These are phyloP conservation scores for Gyromitra esculenta DNA, from an alignment of 2,329 filamentous ascomycete genomes.

Conservation along the genomic window DNA sequence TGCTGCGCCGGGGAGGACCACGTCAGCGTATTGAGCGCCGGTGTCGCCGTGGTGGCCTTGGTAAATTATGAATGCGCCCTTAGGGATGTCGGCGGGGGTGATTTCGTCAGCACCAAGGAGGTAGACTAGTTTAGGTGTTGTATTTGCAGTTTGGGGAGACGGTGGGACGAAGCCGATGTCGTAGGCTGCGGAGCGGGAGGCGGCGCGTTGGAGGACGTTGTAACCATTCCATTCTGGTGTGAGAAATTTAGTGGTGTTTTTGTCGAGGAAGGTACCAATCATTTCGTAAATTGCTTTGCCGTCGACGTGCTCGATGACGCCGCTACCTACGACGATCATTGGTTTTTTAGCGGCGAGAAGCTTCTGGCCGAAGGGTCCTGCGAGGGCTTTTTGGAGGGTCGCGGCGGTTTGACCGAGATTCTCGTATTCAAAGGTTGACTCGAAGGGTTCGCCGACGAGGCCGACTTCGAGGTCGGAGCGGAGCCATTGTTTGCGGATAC, in stretches of 20 bases:
- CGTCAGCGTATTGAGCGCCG: conserved; percentile 90
- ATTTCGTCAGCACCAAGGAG: conserved; percentile 95
- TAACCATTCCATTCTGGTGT: conserved; percentile 96
- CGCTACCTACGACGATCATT: conserved; percentile 96
- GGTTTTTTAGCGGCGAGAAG: conserved; percentile 85
- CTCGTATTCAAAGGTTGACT: conserved; percentile 95
- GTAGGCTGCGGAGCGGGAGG: conserved; percentile 90
- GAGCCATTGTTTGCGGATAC: conserved; percentile 97
- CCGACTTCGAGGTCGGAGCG: conserved; percentile 93
- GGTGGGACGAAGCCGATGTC: conserved; percentile 94
- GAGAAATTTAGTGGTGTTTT: conserved; percentile 86
- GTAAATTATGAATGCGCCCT: conserved; percentile 96
- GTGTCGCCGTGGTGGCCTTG: conserved; percentile 97
- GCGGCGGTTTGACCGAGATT: conserved; percentile 83
- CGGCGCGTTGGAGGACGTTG: conserved; percentile 93
- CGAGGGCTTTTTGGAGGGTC: conserved; percentile 83
- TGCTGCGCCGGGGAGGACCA: conserved; percentile 90
- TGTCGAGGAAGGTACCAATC: conserved; percentile 89
- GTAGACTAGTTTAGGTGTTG: conserved; percentile 94
- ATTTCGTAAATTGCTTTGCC: conserved; percentile 93
- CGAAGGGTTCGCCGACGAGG: conserved; percentile 87
- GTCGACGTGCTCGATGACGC: conserved; percentile 87
- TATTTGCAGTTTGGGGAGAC: conserved; percentile 80
- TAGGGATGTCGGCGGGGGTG: conserved; percentile 83
- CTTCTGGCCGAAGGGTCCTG: conserved; percentile 91